Base-by-base conservation (phyloP, 208 protist genomes). In the Tetramitus jugosus region DNA sequence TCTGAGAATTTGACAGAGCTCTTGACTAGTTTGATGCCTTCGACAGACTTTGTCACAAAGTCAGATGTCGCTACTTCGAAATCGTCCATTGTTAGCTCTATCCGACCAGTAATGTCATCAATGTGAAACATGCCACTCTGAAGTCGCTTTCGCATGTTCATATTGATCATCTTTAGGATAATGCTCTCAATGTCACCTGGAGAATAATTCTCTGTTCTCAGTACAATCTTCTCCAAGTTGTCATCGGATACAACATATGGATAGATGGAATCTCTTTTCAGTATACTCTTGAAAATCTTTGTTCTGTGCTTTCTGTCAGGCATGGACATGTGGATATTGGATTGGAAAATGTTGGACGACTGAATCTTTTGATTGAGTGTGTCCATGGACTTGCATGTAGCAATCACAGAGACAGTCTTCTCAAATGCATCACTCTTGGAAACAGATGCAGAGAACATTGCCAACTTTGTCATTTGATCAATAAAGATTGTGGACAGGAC, bases 1-100 rank as follows among this genome's bases (percentile, higher is more conserved):
- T 92, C 89, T 8, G 42, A 56, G 86, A 87, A 93, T 7, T 3
- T 23, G 17, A 23, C 35, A 37, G 43, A 20, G 7, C n/a, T 35
- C 26, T 69, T 71, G 10, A 40, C n/a, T 23, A 67, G 53, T 53
- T 71, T 67, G 3, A 61, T 53, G 33, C 62, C 74, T n/a, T 40
- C 31, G 20, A 43, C 39, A 0, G 39, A 42, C 8, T 56, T 20
- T 8, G 26, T 67, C 1, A 52, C 26, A 61, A 69, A 69, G 20
- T 67, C 29, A 40, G 14, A 26, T 3, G 43, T 37, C 3, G 26
- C 42, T 40, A 33, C 20, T 14, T 17, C 0, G 14, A 61, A 76
- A 43, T 76, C 39, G n/a, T 76, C n/a, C 29, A 76, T 52, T 0
- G 60, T 76, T 13, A 76, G 31, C 45, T 40, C 17, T n/a, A 43